phyloP scores from a whole-genome alignment of 768 basidiomycete species.

The Rhizopogon roseolus region DNA sequence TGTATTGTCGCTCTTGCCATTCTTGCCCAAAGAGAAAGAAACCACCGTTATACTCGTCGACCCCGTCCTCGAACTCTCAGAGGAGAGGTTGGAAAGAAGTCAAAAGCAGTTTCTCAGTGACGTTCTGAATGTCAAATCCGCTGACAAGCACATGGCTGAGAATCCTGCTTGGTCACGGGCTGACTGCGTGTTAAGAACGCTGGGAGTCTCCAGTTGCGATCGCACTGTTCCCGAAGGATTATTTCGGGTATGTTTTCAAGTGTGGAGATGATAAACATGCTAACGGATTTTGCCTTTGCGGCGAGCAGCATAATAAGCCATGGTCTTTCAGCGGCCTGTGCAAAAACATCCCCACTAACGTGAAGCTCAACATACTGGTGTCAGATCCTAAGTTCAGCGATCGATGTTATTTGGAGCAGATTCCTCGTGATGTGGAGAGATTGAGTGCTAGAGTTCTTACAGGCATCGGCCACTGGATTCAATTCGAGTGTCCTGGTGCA shows the following conservation, averaged over 20 bases:
- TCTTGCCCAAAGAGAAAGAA: slow-evolving; percentile 4
- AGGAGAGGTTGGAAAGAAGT: background rate
- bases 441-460: background rate
- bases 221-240: background rate
- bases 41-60: slow-evolving; percentile 7
- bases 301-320: background rate
- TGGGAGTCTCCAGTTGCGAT: slow-evolving; percentile 1
- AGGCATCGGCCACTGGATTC: background rate
- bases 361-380: background rate
- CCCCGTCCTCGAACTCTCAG: slow-evolving; percentile 2
- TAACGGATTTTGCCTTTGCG: background rate
- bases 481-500: background rate
- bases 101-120: background rate
- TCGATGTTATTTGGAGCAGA: background rate
- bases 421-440: background rate
- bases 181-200: background rate
- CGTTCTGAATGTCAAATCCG: background rate
- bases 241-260: background rate
- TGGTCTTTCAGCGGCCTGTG: slow-evolving; percentile 1
- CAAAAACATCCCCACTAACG: background rate
- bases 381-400: background rate
- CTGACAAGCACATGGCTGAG: background rate
- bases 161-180: background rate
- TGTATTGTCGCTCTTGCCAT: slow-evolving; percentile 10
- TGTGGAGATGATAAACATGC: background rate